Evolutionary conservation across 371 early-diverging fungal genomes (phyloP).

Genomic region (Mortierella polycephala): DNA sequence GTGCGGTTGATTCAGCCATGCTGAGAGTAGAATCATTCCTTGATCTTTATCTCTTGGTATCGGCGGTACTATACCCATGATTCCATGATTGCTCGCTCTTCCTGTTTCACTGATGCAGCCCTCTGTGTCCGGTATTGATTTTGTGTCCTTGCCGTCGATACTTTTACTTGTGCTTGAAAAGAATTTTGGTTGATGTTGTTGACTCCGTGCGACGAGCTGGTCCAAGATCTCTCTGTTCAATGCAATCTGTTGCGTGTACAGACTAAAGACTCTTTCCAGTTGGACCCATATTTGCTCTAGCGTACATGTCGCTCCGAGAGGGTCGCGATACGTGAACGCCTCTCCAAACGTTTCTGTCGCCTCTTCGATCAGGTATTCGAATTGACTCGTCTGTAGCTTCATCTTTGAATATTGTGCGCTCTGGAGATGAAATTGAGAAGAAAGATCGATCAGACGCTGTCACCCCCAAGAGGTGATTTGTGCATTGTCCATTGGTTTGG

Average conservation of each 20-base stretch:
- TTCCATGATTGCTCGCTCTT: background rate
- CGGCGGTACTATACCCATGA: slow-evolving; percentile 16
- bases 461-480: background rate
- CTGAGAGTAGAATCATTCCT: slow-evolving; percentile 49
- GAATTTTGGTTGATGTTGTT: slow-evolving; percentile 10
- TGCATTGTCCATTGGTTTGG: too few relatives aligned
- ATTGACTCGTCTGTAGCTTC: slow-evolving; percentile 49
- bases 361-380: slow-evolving; percentile 51
- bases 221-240: slow-evolving; percentile 42
- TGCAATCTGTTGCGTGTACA: slow-evolving; percentile 36
- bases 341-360: slow-evolving; percentile 52
- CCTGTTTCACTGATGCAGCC: background rate
- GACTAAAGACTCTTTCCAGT: slow-evolving; percentile 22
- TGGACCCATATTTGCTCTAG: slow-evolving; percentile 51
- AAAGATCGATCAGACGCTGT: background rate
- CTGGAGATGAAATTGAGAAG: slow-evolving; percentile 9
- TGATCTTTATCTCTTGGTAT: slow-evolving; percentile 48
- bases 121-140: background rate
- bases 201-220: slow-evolving; percentile 29
- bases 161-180: background rate
- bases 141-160: background rate
- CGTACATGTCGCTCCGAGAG: slow-evolving; percentile 41
- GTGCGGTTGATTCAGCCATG: slow-evolving; percentile 53
- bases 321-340: slow-evolving; percentile 42
- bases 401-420: slow-evolving; percentile 52